phyloP scores from a whole-genome alignment of 2,329 filamentous ascomycete genomes.

The Dactylellina sp. region DNA sequence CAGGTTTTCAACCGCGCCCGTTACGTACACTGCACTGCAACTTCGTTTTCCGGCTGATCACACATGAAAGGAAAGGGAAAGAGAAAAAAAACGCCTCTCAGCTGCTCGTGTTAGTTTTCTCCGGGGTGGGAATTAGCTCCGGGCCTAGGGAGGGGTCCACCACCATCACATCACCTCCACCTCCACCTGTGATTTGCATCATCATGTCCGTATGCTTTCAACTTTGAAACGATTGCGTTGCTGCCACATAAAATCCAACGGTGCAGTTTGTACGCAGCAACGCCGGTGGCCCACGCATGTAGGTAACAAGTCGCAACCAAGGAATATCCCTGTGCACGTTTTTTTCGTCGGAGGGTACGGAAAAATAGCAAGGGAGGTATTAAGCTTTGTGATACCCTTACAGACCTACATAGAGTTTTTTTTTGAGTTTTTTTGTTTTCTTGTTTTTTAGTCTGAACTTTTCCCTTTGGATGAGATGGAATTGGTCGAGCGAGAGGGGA shows the following conservation, averaged over 20 bases:
- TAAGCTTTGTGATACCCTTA: background rate
- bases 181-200: too few species aligned
- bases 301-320: constrained; percentile 9
- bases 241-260: constrained; percentile 10
- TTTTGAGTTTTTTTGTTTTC: background rate
- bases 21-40: background rate
- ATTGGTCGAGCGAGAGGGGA: too few species aligned
- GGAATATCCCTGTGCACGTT: constrained; percentile 8
- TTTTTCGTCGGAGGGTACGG: background rate
- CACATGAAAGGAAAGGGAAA: background rate
- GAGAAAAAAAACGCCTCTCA: background rate
- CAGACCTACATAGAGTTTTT: too few species aligned
- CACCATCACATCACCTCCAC: too few species aligned
- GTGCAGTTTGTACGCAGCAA: too few species aligned
- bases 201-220: too few species aligned
- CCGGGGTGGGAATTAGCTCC: background rate
- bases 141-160: background rate
- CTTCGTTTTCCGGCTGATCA: background rate
- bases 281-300: background rate
- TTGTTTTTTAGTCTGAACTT: background rate
- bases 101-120: background rate
- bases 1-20: background rate
- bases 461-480: background rate
- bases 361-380: background rate
- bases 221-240: constrained; percentile 7